These are phyloP conservation scores for Gastrodia elata DNA, from an alignment of 106 monocot genomes.

Conservation along the genomic window DNA sequence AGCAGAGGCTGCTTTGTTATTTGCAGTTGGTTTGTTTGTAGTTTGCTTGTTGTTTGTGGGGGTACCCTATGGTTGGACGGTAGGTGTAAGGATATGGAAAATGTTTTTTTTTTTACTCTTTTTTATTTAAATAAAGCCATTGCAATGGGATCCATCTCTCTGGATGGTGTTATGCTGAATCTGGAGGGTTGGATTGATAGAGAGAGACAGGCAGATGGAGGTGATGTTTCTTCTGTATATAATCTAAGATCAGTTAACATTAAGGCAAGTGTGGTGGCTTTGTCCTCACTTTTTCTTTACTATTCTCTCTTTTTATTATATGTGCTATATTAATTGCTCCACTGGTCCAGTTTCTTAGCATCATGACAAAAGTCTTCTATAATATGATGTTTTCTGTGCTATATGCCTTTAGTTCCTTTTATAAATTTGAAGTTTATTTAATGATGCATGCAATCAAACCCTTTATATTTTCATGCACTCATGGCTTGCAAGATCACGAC, in stretches of 20 bases:
- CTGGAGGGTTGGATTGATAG: not conserved
- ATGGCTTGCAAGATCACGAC: too few species aligned
- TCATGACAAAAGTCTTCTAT: too few species aligned
- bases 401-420: too few species aligned
- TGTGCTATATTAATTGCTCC: not conserved
- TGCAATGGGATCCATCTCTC: not conserved
- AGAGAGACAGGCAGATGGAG: not conserved
- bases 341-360: not conserved
- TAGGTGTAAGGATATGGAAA: conserved; percentile 17
- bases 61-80: conserved; percentile 2
- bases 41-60: conserved; percentile 5
- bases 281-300: not conserved
- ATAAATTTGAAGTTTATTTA: too few species aligned
- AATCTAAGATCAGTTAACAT: conserved; percentile 6
- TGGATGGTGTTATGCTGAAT: not conserved
- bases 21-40: not conserved
- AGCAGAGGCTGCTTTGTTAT: not conserved
- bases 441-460: too few species aligned
- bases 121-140: conserved; percentile 10
- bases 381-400: too few species aligned
- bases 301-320: not conserved
- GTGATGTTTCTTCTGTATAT: conserved; percentile 10
- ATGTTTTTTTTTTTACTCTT: not conserved
- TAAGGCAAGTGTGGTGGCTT: conserved; percentile 15
- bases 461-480: too few species aligned